Conservation (phyloP, 2,329 filamentous ascomycete species). For the Emergomyces pasteurianus region DNA sequence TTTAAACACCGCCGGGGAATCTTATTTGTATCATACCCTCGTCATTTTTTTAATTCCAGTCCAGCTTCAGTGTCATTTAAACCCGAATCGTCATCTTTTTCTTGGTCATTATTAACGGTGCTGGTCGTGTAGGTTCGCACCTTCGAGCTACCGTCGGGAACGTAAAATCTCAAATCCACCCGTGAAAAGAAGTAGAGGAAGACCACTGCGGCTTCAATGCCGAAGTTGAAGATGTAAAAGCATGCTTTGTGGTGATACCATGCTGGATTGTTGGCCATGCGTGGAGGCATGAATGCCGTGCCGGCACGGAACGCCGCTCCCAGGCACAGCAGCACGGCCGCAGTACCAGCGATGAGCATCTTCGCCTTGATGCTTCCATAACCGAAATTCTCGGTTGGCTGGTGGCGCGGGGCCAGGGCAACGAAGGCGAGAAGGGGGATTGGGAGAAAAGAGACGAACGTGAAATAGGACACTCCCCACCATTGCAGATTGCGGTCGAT, state of each 20-base stretch:
- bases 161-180: slow-evolving; percentile 63
- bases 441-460: slow-evolving; percentile 55
- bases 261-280: slow-evolving; percentile 43
- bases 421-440: slow-evolving; percentile 43
- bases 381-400: slow-evolving; percentile 51
- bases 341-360: slow-evolving; percentile 49
- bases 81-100: neutral
- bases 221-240: slow-evolving; percentile 73
- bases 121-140: slow-evolving; percentile 4
- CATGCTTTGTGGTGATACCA: slow-evolving; percentile 60
- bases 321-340: slow-evolving; percentile 49
- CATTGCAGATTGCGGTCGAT: slow-evolving; percentile 54
- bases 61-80: neutral
- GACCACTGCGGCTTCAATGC: slow-evolving; percentile 59
- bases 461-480: slow-evolving; percentile 49
- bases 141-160: slow-evolving; percentile 53
- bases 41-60: neutral
- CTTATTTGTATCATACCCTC: neutral
- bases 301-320: slow-evolving; percentile 59
- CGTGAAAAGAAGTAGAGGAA: slow-evolving; percentile 53
- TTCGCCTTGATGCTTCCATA: slow-evolving; percentile 56
- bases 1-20: too few species aligned
- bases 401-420: slow-evolving; percentile 34
- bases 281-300: slow-evolving; percentile 41
- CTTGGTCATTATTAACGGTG: neutral